A percentile compares a stretch with the other conserved stretches of the same genome.
Evolutionary conservation across 1,139 yeast species (phyloP).

Genomic region (Lodderomyces theae): DNA sequence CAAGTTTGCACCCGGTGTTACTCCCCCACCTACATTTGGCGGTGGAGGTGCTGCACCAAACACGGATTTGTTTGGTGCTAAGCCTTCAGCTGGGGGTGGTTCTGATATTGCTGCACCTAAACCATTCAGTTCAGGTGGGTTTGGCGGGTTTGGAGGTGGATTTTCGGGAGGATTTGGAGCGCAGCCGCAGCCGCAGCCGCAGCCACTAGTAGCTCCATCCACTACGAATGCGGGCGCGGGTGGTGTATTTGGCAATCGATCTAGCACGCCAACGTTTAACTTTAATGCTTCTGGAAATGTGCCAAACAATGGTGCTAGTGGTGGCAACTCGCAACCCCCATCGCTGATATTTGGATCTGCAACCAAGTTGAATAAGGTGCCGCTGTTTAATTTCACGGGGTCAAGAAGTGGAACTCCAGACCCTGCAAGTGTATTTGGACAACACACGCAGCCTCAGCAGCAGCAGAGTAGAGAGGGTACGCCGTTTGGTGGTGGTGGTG

Average conservation of each 20-base stretch:
- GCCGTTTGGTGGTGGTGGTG: conserved; percentile 10
- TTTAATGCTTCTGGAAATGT: too few relatives aligned
- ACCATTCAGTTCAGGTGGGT: neutral
- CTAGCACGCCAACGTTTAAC: conserved; percentile 12
- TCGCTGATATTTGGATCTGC: conserved; percentile 2
- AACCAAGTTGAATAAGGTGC: conserved; percentile 6
- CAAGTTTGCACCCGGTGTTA: conserved; percentile 15
- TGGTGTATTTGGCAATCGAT: conserved; percentile 10
- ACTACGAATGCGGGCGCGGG: neutral
- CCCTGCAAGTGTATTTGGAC: conserved; percentile 24
- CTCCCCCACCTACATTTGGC: conserved; percentile 8
- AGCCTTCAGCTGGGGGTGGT: neutral
- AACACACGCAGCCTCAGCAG: conserved; percentile 8
- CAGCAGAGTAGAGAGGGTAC: conserved; percentile 13
- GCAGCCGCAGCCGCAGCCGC: neutral
- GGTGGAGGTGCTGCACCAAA: neutral
- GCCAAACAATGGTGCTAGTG: too few relatives aligned
- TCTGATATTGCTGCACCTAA: conserved; percentile 1
- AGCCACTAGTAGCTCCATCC: neutral
- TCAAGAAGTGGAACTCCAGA: conserved; percentile 26
- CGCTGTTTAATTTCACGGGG: conserved; percentile 21
- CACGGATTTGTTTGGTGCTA: conserved; percentile 2
- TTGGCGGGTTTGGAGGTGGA: conserved; percentile 4
- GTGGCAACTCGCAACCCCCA: neutral
- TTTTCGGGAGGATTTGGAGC: conserved; percentile 4